These are phyloP conservation scores for Piedraia hortae DNA, from an alignment of 2,329 filamentous ascomycete species.

Conservation along the genomic window DNA sequence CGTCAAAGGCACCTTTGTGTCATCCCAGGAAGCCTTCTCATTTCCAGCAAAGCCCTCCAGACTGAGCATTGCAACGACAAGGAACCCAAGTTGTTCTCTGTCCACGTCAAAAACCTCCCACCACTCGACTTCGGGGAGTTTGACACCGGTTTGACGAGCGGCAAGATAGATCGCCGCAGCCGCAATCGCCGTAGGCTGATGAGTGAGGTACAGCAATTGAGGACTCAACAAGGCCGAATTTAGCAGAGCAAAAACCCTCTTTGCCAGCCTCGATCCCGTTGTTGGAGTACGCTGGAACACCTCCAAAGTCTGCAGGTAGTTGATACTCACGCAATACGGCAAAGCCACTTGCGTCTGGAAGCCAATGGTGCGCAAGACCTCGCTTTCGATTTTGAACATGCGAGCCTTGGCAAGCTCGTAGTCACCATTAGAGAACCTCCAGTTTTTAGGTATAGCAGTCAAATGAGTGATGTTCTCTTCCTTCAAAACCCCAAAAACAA, in stretches of 20 bases:
- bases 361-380: slow-evolving; percentile 44
- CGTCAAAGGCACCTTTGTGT: slow-evolving; percentile 28
- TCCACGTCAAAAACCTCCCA: slow-evolving; percentile 98
- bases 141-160: slow-evolving; percentile 44
- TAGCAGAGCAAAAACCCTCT: slow-evolving; percentile 45
- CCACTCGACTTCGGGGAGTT: slow-evolving; percentile 66
- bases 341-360: slow-evolving; percentile 69
- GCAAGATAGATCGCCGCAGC: slow-evolving; percentile 80
- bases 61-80: slow-evolving; percentile 66
- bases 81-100: slow-evolving; percentile 73
- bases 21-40: slow-evolving; percentile 27
- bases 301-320: slow-evolving; percentile 74
- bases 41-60: slow-evolving; percentile 39
- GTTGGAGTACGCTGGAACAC: slow-evolving; percentile 20
- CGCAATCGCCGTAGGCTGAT: slow-evolving; percentile 65
- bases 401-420: slow-evolving; percentile 37
- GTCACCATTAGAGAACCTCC: slow-evolving; percentile 41
- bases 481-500: slow-evolving; percentile 63
- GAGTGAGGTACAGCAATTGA: slow-evolving; percentile 71
- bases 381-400: slow-evolving; percentile 48
- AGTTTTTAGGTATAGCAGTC: slow-evolving; percentile 17
- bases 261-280: slow-evolving; percentile 27
- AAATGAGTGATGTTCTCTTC: no score
- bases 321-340: slow-evolving; percentile 65
- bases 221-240: slow-evolving; percentile 68